phyloP scores from a whole-genome alignment of 805 yeast genomes.

The Candida boidinii region DNA sequence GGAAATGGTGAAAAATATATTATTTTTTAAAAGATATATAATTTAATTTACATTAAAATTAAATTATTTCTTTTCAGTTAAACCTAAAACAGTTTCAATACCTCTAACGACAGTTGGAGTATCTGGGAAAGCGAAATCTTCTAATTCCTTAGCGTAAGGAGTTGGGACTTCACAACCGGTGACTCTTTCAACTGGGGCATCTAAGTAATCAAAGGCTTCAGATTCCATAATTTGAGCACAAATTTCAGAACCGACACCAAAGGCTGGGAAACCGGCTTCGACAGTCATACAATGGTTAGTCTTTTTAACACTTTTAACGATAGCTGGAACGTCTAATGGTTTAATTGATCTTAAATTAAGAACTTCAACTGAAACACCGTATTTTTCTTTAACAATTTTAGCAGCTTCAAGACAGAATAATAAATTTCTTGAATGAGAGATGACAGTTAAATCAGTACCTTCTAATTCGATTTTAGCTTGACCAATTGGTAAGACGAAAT shows the following conservation, averaged over 20 bases:
- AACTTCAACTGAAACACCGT: conserved; percentile 88
- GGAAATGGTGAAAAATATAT: too few species aligned
- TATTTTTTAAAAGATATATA: too few species aligned
- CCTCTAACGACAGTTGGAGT: conserved; percentile 84
- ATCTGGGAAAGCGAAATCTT: conserved; percentile 99
- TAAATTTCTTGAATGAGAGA: conserved; percentile 89
- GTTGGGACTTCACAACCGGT: conserved; percentile 99
- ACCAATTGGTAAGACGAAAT: conserved; percentile 88
- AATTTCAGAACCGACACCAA: conserved; percentile 98
- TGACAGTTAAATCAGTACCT: conserved; percentile 85
- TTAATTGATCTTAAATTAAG: conserved; percentile 93
- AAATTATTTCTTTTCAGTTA: conserved; percentile 29
- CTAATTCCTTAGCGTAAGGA: conserved; percentile 93
- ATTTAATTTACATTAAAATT: too few species aligned
- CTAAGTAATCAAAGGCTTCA: conserved; percentile 96
- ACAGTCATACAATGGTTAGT: conserved; percentile 94
- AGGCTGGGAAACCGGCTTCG: conserved; percentile 96
- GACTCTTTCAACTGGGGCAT: conserved; percentile 97
- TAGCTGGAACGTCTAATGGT: conserved; percentile 87
- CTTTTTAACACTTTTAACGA: conserved; percentile 84
- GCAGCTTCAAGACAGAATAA: conserved; percentile 86
- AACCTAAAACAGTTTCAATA: conserved; percentile 67
- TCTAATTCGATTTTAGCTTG: conserved; percentile 91
- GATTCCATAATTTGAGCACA: conserved; percentile 97
- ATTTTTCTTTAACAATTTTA: conserved; percentile 69